A percentile compares a stretch with the other conserved stretches of the same genome.
phyloP scores from a whole-genome alignment of 768 basidiomycete genomes.

The Phaeotremella skinneri region DNA sequence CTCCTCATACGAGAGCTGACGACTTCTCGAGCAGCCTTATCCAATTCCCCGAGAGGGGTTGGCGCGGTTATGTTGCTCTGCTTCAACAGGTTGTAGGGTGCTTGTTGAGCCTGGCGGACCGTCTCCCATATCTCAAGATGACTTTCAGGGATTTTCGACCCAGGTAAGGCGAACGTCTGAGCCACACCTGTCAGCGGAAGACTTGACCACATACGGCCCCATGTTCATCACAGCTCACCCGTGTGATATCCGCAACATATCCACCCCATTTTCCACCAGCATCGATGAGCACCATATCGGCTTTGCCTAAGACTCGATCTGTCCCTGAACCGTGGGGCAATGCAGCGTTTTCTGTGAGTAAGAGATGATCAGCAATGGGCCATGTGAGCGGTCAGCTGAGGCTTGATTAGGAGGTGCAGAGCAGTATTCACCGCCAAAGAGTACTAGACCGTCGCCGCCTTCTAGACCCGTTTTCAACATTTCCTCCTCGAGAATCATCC shows the following conservation, averaged over 20 bases:
- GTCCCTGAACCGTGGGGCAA: constrained; percentile 79
- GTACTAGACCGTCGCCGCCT: constrained; percentile 62
- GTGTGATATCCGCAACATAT: constrained; percentile 73
- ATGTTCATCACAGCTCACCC: constrained; percentile 57
- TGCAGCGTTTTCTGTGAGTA: constrained; percentile 69
- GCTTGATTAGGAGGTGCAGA: not conserved
- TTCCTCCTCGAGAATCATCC: constrained; percentile 60
- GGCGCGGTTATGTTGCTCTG: constrained; percentile 51
- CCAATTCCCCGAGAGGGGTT: constrained; percentile 25
- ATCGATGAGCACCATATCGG: constrained; percentile 74
- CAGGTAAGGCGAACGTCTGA: constrained; percentile 66
- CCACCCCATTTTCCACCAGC: constrained; percentile 68
- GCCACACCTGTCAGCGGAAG: too few relatives aligned
- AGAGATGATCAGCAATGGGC: constrained; percentile 7
- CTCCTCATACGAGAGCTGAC: constrained; percentile 49
- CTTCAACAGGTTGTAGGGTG: constrained; percentile 56
- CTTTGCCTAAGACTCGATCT: constrained; percentile 59
- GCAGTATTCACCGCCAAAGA: constrained; percentile 76
- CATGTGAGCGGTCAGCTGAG: constrained; percentile 5
- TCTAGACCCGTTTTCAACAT: constrained; percentile 62
- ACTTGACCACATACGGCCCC: too few relatives aligned
- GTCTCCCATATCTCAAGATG: constrained; percentile 64
- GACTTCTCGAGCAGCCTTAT: constrained; percentile 59
- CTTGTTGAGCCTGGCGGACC: constrained; percentile 64
- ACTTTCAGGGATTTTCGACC: constrained; percentile 58